Evolutionary conservation across 1,284 basidiomycete species (phyloP).

Genomic region (Lentinus polychrous): DNA sequence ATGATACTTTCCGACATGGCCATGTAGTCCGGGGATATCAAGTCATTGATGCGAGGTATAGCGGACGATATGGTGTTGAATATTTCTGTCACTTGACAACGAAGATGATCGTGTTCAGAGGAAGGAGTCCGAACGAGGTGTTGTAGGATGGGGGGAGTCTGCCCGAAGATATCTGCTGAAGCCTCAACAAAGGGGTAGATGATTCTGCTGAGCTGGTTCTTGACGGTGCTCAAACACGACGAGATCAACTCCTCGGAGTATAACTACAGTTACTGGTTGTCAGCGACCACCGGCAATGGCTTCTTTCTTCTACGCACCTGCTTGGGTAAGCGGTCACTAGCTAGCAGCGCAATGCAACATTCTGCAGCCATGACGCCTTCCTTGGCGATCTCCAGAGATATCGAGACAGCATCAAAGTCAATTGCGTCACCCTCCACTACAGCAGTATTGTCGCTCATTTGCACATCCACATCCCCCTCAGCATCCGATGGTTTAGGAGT

Average conservation of each 20-base stretch:
- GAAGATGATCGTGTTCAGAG: conserved; percentile 34
- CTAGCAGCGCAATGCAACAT: conserved; percentile 72
- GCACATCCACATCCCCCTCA: conserved; percentile 24
- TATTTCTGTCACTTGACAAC: conserved; percentile 53
- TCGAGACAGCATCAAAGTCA: conserved; percentile 45
- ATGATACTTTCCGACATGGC: conserved; percentile 84
- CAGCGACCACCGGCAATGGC: too few relatives aligned
- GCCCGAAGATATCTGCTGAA: conserved; percentile 37
- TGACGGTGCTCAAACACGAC: conserved; percentile 68
- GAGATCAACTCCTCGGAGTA: conserved; percentile 92
- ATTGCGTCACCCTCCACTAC: conserved; percentile 29
- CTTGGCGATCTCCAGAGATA: conserved; percentile 47
- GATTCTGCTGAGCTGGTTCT: conserved; percentile 73
- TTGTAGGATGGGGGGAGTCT: conserved; percentile 43
- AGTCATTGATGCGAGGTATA: conserved; percentile 60
- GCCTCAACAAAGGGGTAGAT: conserved; percentile 88
- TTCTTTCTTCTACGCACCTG: conserved; percentile 45
- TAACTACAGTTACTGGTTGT: conserved; percentile 37
- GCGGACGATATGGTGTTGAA: conserved; percentile 64
- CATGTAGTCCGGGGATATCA: conserved; percentile 61
- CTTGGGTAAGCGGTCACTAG: conserved; percentile 74
- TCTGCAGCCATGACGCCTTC: conserved; percentile 78
- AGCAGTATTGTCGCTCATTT: conserved; percentile 19
- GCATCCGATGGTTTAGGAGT: conserved; percentile 18
- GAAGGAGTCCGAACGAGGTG: conserved; percentile 43